Conservation (phyloP, 768 basidiomycete genomes). For the Sporobolomyces roseus region DNA sequence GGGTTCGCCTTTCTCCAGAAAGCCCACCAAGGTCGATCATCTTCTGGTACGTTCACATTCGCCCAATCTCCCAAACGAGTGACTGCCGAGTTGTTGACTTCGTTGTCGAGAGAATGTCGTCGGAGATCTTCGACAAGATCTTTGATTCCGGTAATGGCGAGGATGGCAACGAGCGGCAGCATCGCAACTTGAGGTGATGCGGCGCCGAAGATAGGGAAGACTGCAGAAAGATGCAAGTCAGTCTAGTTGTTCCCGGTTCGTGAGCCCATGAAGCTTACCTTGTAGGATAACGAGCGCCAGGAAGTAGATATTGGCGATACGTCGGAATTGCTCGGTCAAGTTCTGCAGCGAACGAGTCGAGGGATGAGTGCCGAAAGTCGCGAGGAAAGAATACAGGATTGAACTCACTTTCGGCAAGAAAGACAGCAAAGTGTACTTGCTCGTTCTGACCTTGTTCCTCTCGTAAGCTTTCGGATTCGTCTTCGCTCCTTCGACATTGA, state of each 20-base stretch:
- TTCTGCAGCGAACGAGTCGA: slow-evolving; percentile 55
- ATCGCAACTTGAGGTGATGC: slow-evolving; percentile 74
- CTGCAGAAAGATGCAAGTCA: slow-evolving; percentile 53
- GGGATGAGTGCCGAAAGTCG: too few species aligned
- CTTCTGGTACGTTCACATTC: slow-evolving; percentile 80
- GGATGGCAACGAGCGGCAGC: slow-evolving; percentile 79
- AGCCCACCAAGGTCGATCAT: slow-evolving; percentile 71
- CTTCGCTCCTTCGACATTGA: slow-evolving; percentile 71
- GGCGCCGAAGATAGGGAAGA: slow-evolving; percentile 88
- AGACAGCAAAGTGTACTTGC: slow-evolving; percentile 84
- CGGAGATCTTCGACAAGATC: slow-evolving; percentile 95
- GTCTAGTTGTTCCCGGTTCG: too few species aligned
- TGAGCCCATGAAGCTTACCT: slow-evolving; percentile 59
- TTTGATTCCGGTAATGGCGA: slow-evolving; percentile 85
- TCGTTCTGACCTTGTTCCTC: slow-evolving; percentile 89
- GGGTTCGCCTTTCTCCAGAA: slow-evolving; percentile 54
- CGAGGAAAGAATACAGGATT: too few species aligned
- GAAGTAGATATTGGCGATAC: slow-evolving; percentile 92
- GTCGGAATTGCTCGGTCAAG: slow-evolving; percentile 86
- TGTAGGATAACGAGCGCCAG: slow-evolving; percentile 54
- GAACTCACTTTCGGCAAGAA: slow-evolving; percentile 69
- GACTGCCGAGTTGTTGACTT: slow-evolving; percentile 89
- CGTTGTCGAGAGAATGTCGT: slow-evolving; percentile 78
- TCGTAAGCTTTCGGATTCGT: slow-evolving; percentile 59
- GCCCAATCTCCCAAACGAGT: slow-evolving; percentile 84